Base-by-base conservation (phyloP, 176 grass and related monocot species). In the Coix lacrymajobi region DNA sequence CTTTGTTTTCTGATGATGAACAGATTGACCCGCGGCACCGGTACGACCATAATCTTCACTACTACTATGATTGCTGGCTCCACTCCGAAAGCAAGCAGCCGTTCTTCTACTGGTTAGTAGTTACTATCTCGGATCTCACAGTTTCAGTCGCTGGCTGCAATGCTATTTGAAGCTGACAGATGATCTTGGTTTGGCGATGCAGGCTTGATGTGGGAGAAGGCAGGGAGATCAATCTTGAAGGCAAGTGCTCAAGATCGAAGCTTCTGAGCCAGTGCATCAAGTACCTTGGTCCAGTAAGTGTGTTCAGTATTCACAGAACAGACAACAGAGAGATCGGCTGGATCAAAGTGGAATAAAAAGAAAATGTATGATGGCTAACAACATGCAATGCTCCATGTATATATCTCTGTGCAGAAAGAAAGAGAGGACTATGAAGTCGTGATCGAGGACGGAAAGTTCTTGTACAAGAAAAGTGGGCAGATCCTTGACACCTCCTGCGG, bases 101-200 rank as follows among this genome's bases (percentile, higher is more conserved):
- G 38, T 97, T 97, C 87, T 97, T 97, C 83, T 97, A 97, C 87
- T 97, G 94, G 94, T 97, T 37, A 57, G 83, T 80, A 62, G n/a
- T 77, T 24, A 41, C 36, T 46, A 0, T 17, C 29, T 61, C n/a
- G 7, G 33, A 28, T 66, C 26, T 78, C n/a, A n/a, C n/a, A n/a
- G n/a, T 33, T 49, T 36, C 15, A 67, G 30, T 10, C 13, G 36
- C 3, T 38, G 36, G 36, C 33, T 58, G 51, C n/a, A n/a, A n/a
- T n/a, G n/a, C n/a, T n/a, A n/a, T n/a, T n/a, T n/a, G n/a, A n/a
- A n/a, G n/a, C n/a, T n/a, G n/a, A n/a, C n/a, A n/a, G 11, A 87
- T 74, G n/a, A 33, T 52, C 44, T 16, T 62, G 12, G 3, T 81
- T 72, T 69, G 28, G 13, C 6, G 12, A n/a, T 28, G 22, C 79